Percentiles rank a stretch among this genome's conserved stretches.
Conservation (phyloP, 2,329 filamentous ascomycete genomes). For the Aspergillus costaricaensis region DNA sequence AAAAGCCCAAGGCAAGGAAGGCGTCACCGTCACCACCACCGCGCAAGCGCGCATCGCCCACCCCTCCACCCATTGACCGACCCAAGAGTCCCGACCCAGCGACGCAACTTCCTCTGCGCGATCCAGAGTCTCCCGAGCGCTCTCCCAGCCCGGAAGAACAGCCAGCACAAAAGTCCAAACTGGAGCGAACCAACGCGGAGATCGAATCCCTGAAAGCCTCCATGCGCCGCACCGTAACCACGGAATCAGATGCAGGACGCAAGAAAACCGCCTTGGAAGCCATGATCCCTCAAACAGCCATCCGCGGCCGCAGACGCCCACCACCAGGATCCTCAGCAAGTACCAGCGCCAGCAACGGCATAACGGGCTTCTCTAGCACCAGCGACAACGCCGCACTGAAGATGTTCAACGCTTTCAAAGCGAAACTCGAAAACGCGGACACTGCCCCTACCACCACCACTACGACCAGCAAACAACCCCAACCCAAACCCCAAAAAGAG, state of each 20-base stretch:
- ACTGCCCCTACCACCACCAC: conserved; percentile 27
- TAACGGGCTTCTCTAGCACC: conserved; percentile 52
- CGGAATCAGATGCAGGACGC: conserved; percentile 34
- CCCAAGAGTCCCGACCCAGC: conserved; percentile 45
- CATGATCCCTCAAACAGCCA: conserved; percentile 51
- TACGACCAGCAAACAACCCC: conserved; percentile 11
- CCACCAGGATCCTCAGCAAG: conserved; percentile 32
- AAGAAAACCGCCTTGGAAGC: conserved; percentile 51
- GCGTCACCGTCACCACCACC: conserved; percentile 16
- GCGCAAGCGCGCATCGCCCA: conserved; percentile 34
- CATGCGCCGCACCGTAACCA: conserved; percentile 47
- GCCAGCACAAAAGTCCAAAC: conserved; percentile 36
- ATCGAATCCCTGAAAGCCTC: conserved; percentile 50
- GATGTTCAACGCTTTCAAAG: conserved; percentile 76
- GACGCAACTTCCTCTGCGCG: conserved; percentile 47
- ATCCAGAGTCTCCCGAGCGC: conserved; percentile 44
- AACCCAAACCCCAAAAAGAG: conserved; percentile 9
- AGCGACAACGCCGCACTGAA: conserved; percentile 67
- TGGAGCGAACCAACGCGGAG: conserved; percentile 48
- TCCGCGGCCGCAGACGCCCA: conserved; percentile 49
- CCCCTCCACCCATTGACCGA: conserved; percentile 34
- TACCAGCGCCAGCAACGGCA: conserved; percentile 53
- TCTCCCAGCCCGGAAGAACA: conserved; percentile 30
- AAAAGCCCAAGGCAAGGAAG: conserved; percentile 9
- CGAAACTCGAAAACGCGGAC: conserved; percentile 63